Percentiles rank a stretch among this genome's conserved stretches.
These are phyloP conservation scores for Penicillium salamii DNA, from an alignment of 495 filamentous ascomycete genomes.

Conservation along the genomic window DNA sequence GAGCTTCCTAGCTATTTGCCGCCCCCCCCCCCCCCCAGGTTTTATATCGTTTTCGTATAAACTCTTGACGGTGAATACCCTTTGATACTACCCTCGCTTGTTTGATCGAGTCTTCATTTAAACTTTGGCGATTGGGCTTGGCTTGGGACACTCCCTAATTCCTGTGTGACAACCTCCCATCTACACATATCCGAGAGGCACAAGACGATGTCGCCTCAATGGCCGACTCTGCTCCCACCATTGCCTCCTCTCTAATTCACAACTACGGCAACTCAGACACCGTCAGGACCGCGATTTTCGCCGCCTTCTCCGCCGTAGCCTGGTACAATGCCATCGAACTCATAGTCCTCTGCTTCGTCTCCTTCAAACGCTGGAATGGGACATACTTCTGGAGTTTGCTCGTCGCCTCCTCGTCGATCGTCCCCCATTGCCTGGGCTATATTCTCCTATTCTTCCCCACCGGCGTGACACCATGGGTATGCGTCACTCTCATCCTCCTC, in stretches of 20 bases:
- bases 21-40: too few species aligned
- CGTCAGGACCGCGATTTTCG: constrained; percentile 21
- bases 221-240: constrained; percentile 7
- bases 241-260: constrained; percentile 10
- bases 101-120: too few species aligned
- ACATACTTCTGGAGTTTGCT: constrained; percentile 53
- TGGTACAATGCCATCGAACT: constrained; percentile 51
- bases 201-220: constrained; percentile 11
- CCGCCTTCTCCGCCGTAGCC: constrained; percentile 38
- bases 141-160: neutral
- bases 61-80: too few species aligned
- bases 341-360: constrained; percentile 42
- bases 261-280: neutral
- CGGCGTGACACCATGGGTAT: constrained; percentile 27
- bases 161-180: too few species aligned
- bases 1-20: too few species aligned
- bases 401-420: constrained; percentile 34
- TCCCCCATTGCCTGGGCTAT: constrained; percentile 44
- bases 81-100: too few species aligned
- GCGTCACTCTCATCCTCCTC: constrained; percentile 36
- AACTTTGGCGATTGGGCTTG: too few species aligned
- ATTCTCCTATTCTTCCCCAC: constrained; percentile 42
- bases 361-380: constrained; percentile 45
- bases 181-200: neutral
- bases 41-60: too few species aligned